Evolutionary conservation across 148 eudicot species (phyloP).

Genomic region (Vaccinium corymbosum): DNA sequence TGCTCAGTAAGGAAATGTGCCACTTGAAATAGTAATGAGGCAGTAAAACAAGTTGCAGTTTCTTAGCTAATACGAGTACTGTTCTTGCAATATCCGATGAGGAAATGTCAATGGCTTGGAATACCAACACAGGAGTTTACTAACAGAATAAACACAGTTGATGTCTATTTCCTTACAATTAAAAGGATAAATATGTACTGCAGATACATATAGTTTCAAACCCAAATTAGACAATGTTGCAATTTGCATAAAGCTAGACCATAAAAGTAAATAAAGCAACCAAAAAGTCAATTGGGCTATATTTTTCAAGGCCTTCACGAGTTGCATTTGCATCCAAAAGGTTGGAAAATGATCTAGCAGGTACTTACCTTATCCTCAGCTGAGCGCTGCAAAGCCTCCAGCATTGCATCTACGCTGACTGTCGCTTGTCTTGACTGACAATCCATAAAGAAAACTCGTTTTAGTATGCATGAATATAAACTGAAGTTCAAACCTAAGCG

Average conservation of each 20-base stretch:
- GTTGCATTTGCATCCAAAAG: neutral
- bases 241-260: neutral
- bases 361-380: conserved; percentile 46
- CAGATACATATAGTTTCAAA: neutral
- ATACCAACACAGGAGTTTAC: neutral
- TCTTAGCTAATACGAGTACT: neutral
- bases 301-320: neutral
- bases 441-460: neutral
- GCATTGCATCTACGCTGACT: conserved; percentile 78
- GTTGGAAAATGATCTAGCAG: conserved; percentile 1
- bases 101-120: neutral
- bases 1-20: neutral
- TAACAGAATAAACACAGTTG: neutral
- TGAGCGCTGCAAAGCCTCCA: conserved; percentile 65
- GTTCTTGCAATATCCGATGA: neutral
- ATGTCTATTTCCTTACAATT: neutral
- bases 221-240: neutral
- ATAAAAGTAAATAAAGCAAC: neutral
- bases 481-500: neutral
- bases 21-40: neutral
- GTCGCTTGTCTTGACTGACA: conserved; percentile 80
- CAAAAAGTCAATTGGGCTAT: neutral
- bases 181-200: neutral
- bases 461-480: conserved; percentile 9
- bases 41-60: conserved; percentile 1